Base-by-base conservation (phyloP, 495 filamentous ascomycete genomes). In the Lophiotrema nucula region DNA sequence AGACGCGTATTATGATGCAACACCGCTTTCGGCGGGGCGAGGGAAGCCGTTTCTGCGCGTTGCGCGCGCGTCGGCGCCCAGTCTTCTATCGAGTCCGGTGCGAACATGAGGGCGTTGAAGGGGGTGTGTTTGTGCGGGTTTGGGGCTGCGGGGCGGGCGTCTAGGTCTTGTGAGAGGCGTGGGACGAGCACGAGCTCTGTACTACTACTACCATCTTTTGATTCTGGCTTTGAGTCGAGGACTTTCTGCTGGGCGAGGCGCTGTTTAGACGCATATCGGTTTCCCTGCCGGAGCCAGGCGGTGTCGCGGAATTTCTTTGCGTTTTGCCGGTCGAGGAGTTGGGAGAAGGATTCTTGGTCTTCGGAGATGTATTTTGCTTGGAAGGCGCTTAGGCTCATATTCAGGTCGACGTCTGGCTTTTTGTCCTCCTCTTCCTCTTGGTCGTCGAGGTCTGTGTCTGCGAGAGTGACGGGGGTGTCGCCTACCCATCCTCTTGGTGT, bases 331-430 rank as follows among this genome's bases (percentile, higher is more conserved):
- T 98, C 93, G 12, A 98, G 74, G 0, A 97, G 77, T 65, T 86
- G 87, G 72, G 95, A 92, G 76, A 98, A 97, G 46, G 85, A 89
- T 65, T 96, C 92, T 67, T 97, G 97, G 70, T 98, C 93, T 72
- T 98, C 93, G 62, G 88, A 93, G 3, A 92, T 97, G 71, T 96
- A 97, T 65, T 88, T 90, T 4, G 88, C 79, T 63, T 97, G 93
- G 65, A 97, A 98, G 2, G 86, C 82, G 44, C 83, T 78, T 10
- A 98, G 80, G 44, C 84, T 88, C 73, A 97, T 84, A 65, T 84
- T 87, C 12, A 87, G 87, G 69, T 97, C 89, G 26, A 92, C 76
- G n/a, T 76, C 69, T 44, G 77, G 75, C 65, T 73, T 76, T 31
- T 72, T 66, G 16, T 63, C 53, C 15, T 56, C 53, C 61, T 53